A percentile compares a stretch with the other conserved stretches of the same genome.
phyloP scores from a whole-genome alignment of 805 yeast species.

The Lipomyces kockii region DNA sequence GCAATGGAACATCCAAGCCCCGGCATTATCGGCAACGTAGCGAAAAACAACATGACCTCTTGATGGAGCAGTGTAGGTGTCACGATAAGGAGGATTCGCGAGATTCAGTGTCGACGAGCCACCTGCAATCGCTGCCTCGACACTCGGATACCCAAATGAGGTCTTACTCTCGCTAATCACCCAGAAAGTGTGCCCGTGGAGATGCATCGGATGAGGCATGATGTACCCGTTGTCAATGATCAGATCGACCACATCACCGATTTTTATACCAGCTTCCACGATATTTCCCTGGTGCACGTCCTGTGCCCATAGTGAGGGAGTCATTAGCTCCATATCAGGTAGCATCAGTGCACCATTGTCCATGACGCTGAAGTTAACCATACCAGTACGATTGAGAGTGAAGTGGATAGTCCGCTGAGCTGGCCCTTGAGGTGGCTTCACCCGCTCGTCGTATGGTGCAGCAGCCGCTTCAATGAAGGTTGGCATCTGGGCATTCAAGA shows the following conservation, averaged over 20 bases:
- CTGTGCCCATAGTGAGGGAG: slow-evolving; percentile 9
- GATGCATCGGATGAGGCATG: slow-evolving; percentile 78
- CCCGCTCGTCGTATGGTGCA: neutral
- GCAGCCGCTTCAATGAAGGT: slow-evolving; percentile 7
- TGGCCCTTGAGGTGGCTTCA: slow-evolving; percentile 8
- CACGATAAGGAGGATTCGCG: slow-evolving; percentile 10
- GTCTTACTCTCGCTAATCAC: slow-evolving; percentile 50
- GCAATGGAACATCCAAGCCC: slow-evolving; percentile 93
- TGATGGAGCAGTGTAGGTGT: slow-evolving; percentile 3
- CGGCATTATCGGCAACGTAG: slow-evolving; percentile 83
- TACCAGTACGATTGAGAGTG: slow-evolving; percentile 4
- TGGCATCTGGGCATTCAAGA: neutral
- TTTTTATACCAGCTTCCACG: slow-evolving; percentile 10
- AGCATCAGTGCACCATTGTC: slow-evolving; percentile 10
- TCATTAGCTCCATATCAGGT: slow-evolving; percentile 3
- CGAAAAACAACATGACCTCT: slow-evolving; percentile 45
- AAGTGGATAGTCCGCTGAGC: slow-evolving; percentile 14
- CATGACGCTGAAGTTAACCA: slow-evolving; percentile 3
- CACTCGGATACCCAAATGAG: slow-evolving; percentile 42
- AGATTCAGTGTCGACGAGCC: neutral
- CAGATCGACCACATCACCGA: slow-evolving; percentile 60
- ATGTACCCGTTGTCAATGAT: slow-evolving; percentile 78
- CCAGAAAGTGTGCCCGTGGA: slow-evolving; percentile 75
- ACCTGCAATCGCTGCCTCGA: slow-evolving; percentile 51
- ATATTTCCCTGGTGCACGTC: neutral